Conservation (phyloP, 495 filamentous ascomycete genomes). For the Parachaetomium inaequale region DNA sequence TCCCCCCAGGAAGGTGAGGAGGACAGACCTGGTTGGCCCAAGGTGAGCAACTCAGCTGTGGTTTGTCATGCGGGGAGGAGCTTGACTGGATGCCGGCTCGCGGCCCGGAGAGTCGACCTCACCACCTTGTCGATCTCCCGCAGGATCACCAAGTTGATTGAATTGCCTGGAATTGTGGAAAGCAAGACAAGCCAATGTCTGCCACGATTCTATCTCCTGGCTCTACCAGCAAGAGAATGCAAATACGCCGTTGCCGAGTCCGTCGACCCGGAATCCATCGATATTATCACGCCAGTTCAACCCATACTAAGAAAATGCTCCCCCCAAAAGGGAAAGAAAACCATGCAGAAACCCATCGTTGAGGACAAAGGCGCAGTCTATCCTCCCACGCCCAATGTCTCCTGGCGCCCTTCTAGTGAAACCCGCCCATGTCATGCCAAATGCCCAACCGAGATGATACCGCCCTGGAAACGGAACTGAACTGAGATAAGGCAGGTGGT, state of each 20-base stretch:
- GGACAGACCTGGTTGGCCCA: neutral
- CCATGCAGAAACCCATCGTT: neutral
- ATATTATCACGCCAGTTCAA: neutral
- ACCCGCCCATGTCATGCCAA: neutral
- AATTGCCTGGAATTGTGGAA: neutral
- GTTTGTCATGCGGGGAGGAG: neutral
- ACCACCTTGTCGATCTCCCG: neutral
- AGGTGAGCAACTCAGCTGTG: neutral
- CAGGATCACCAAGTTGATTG: neutral
- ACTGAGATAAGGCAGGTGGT: neutral
- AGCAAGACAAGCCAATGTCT: neutral
- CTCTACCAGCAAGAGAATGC: neutral
- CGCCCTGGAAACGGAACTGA: neutral
- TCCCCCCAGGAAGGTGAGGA: no score
- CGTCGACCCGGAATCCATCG: neutral
- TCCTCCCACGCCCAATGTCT: neutral
- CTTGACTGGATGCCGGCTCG: neutral
- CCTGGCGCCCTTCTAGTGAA: conserved; percentile 8
- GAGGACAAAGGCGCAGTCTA: neutral
- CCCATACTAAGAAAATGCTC: neutral
- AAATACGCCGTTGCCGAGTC: neutral
- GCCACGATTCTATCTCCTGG: neutral
- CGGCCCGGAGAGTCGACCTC: neutral
- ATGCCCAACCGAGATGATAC: neutral
- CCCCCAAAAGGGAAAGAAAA: neutral